Base-by-base conservation (phyloP, 2,329 filamentous ascomycete genomes). In the Cadophora sp. region DNA sequence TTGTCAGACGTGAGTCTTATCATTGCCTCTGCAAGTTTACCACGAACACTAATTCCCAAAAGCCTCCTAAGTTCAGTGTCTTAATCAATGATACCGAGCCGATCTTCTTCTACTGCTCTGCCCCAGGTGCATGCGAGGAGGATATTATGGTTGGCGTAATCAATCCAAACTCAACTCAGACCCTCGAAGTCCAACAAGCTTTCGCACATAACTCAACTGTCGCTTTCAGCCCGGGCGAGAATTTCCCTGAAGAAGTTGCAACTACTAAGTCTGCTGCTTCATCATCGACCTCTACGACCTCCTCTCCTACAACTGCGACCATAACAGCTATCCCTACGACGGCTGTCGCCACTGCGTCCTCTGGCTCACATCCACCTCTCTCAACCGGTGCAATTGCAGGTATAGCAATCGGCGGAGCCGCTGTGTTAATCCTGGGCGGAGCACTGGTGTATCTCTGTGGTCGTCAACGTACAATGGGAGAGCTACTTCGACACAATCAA, bases 81-180 rank as follows among this genome's bases (percentile, higher is more conserved):
- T 73, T 72, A 16, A 80, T 92, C 67, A 91, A 91, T 72, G 81
- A 89, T 72, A 89, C 87, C 0, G 77, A 85, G 22, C 90, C 91
- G 0, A 85, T 89, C 7, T 92, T 90, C 77, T 92, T 86, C 78
- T 93, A 93, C 77, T 93, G 90, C 71, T 86, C 89, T 0, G 91
- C 90, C 0, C 84, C 87, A 0, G 85, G 83, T 0, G 92, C 89
- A 0, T 95, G 92, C 74, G 83, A 83, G 6, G 29, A 69, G 2
- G 85, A 90, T 62, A 83, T 86, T 34, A 95, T 94, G 92, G 86
- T 95, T n/a, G 92, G 92, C 3, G 90, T 87, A 0, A 89, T 95
- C 73, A 95, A 94, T 75, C 86, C 74, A 72, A 75, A 76, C 46
- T 50, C 70, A 8, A 73, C 72, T 8, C 62, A 74, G 62, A 76